Conservation (phyloP, 2,329 filamentous ascomycete genomes). For the Stachybotrys echinatus region DNA sequence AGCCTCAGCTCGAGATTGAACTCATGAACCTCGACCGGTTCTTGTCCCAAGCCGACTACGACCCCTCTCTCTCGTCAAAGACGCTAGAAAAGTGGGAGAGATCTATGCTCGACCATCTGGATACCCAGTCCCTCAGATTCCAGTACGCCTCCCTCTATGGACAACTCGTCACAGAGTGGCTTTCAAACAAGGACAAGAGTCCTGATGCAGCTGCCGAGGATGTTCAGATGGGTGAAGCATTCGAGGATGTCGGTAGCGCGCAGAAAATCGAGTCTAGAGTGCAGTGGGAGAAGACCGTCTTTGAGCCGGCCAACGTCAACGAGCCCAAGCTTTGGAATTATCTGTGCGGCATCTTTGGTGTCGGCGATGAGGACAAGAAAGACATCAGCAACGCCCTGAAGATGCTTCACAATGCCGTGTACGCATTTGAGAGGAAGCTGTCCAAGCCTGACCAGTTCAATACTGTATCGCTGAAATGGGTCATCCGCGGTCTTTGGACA, state of each 20-base stretch:
- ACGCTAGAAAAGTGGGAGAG: constrained; percentile 27
- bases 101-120: constrained; percentile 29
- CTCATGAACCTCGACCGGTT: constrained; percentile 34
- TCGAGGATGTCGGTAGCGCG: constrained; percentile 34
- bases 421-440: constrained; percentile 23
- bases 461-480: constrained; percentile 25
- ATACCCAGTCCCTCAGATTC: constrained; percentile 35
- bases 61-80: constrained; percentile 31
- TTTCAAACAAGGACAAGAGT: constrained; percentile 21
- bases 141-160: constrained; percentile 39
- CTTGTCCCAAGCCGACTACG: constrained; percentile 31
- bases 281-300: constrained; percentile 40
- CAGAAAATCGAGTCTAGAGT: constrained; percentile 30
- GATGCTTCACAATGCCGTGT: constrained; percentile 19
- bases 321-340: constrained; percentile 30
- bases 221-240: constrained; percentile 26
- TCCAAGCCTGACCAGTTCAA: constrained; percentile 28
- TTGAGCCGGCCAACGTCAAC: constrained; percentile 32
- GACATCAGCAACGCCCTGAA: constrained; percentile 15
- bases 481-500: constrained; percentile 34
- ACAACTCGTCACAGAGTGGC: constrained; percentile 42
- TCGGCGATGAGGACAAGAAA: constrained; percentile 14
- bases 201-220: constrained; percentile 8
- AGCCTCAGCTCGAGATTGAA: constrained; percentile 21
- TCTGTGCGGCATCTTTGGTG: constrained; percentile 34